phyloP scores from a whole-genome alignment of 1,139 yeast genomes.

The Lizanozyma gosingica region DNA sequence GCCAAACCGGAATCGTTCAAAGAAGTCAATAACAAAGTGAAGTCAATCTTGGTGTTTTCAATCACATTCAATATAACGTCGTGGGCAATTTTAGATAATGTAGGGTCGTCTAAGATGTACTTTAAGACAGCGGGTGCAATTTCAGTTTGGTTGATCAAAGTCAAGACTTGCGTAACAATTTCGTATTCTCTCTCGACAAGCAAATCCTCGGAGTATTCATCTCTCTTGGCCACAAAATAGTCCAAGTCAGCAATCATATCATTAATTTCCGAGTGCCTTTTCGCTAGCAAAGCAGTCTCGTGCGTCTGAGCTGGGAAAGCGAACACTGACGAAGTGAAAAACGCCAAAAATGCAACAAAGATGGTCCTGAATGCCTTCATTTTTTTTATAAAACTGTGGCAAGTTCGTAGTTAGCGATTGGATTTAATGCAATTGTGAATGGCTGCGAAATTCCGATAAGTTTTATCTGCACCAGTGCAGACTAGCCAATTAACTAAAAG shows the following conservation, averaged over 20 bases:
- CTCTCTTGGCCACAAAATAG: slow-evolving; percentile 23
- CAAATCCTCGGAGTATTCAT: slow-evolving; percentile 15
- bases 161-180: slow-evolving; percentile 36
- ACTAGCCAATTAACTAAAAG: too few species aligned
- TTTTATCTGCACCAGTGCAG: too few species aligned
- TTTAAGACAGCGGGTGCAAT: slow-evolving; percentile 30
- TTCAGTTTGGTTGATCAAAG: slow-evolving; percentile 28
- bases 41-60: slow-evolving; percentile 26
- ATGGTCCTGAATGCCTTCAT: slow-evolving; percentile 26
- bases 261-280: slow-evolving; percentile 24
- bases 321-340: slow-evolving; percentile 16
- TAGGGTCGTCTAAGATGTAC: slow-evolving; percentile 24
- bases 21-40: slow-evolving; percentile 31
- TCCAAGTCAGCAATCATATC: slow-evolving; percentile 22
- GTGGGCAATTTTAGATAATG: slow-evolving; percentile 22
- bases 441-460: too few species aligned
- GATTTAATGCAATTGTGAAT: too few species aligned
- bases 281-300: slow-evolving; percentile 15
- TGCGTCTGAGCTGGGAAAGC: slow-evolving; percentile 26
- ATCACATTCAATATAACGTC: slow-evolving; percentile 21
- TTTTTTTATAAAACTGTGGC: slow-evolving; percentile 1
- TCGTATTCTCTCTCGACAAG: slow-evolving; percentile 30
- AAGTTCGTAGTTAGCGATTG: too few species aligned
- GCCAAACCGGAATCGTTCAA: slow-evolving; percentile 39
- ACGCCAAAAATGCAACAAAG: slow-evolving; percentile 26